Percentiles rank a stretch among this genome's conserved stretches.
phyloP scores from a whole-genome alignment of 2,329 filamentous ascomycete species.

The Hortaea werneckii region DNA sequence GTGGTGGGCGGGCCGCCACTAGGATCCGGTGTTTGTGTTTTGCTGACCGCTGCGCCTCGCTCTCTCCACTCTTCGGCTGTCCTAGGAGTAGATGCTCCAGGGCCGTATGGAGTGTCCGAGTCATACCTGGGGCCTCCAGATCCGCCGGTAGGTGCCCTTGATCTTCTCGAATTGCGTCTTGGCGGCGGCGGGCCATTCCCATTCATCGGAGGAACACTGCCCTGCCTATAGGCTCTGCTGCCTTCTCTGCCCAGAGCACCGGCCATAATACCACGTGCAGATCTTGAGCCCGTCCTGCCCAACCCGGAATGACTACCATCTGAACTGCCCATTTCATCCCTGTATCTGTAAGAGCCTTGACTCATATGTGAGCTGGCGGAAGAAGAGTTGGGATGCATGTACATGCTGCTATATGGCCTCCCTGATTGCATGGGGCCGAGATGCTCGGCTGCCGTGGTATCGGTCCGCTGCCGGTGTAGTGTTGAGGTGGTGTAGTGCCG shows the following conservation, averaged over 20 bases:
- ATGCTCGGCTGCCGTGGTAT: too few species aligned
- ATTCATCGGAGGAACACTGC: conserved; percentile 39
- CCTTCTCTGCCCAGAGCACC: conserved; percentile 54
- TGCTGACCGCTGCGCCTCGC: conserved; percentile 74
- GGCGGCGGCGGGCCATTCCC: conserved; percentile 56
- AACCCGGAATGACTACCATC: conserved; percentile 38
- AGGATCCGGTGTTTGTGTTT: conserved; percentile 74
- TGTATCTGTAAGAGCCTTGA: conserved; percentile 37
- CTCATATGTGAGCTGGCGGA: conserved; percentile 30
- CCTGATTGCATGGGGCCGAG: neutral
- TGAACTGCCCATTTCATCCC: conserved; percentile 30
- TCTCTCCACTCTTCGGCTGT: conserved; percentile 89
- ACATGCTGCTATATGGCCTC: conserved; percentile 37
- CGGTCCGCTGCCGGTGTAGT: too few species aligned
- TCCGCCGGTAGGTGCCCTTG: conserved; percentile 14
- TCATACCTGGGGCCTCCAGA: conserved; percentile 15
- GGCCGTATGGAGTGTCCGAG: conserved; percentile 11
- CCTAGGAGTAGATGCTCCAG: conserved; percentile 45
- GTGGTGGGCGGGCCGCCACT: conserved; percentile 60
- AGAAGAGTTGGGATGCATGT: conserved; percentile 39
- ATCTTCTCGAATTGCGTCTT: conserved; percentile 64
- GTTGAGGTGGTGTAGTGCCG: too few species aligned
- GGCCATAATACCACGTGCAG: conserved; percentile 48
- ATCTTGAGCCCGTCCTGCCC: conserved; percentile 53
- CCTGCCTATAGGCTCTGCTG: conserved; percentile 57